These are phyloP conservation scores for Halophytophthora batemanensis DNA, from an alignment of 352 stramenopile species.

Conservation along the genomic window DNA sequence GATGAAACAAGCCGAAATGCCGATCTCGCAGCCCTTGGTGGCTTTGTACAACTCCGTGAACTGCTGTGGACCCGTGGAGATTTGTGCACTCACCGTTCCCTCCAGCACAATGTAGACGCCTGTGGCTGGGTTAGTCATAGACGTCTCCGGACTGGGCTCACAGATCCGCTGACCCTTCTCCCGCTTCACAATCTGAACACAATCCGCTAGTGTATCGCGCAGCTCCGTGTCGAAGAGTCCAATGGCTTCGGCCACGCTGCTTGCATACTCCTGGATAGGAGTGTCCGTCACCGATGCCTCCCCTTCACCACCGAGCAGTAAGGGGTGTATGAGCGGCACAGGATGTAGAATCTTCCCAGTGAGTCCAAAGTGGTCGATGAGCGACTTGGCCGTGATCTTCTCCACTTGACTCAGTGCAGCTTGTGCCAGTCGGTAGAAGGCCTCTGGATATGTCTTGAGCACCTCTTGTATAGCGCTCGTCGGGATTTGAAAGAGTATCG, in stretches of 20 bases:
- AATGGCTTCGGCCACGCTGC: constrained; percentile 39
- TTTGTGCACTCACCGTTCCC: constrained; percentile 53
- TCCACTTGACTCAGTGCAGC: constrained; percentile 77
- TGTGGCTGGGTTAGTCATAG: constrained; percentile 15
- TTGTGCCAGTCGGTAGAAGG: constrained; percentile 72
- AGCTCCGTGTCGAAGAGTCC: constrained; percentile 43
- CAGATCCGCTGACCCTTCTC: constrained; percentile 28
- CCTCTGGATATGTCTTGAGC: constrained; percentile 58
- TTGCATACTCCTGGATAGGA: constrained; percentile 25
- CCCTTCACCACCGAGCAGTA: constrained; percentile 19
- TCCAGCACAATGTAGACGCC: constrained; percentile 64
- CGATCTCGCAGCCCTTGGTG: constrained; percentile 61
- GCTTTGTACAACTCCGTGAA: constrained; percentile 51
- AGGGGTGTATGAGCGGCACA: constrained; percentile 25
- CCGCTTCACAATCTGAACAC: constrained; percentile 30
- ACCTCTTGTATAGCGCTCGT: constrained; percentile 42
- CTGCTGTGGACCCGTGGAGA: constrained; percentile 32
- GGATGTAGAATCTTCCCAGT: constrained; percentile 37
- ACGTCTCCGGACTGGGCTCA: constrained; percentile 11
- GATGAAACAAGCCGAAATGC: constrained; percentile 64
- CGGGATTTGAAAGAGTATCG: constrained; percentile 67
- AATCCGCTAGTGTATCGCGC: constrained; percentile 26
- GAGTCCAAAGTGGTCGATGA: constrained; percentile 83
- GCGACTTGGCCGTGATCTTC: constrained; percentile 73
- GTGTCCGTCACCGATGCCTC: constrained; percentile 1